A percentile compares a stretch with the other conserved stretches of the same genome.
Evolutionary conservation across 2,329 filamentous ascomycete species (phyloP).

Genomic region (Alternaria sp.): DNA sequence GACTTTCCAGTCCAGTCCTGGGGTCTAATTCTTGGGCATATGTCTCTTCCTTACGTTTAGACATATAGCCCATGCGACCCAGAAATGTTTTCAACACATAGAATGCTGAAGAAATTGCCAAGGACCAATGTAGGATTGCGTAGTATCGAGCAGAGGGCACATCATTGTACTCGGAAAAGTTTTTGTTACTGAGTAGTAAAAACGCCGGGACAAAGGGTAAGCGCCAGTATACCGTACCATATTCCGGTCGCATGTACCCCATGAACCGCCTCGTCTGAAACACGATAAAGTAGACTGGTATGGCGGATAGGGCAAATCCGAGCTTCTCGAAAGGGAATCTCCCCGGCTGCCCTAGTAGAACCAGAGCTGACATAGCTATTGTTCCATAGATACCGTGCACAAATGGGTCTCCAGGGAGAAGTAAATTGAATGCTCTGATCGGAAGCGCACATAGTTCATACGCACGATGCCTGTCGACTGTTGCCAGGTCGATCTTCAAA

Average conservation of each 20-base stretch:
- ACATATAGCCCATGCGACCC: background rate
- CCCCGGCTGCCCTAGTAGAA: accelerated
- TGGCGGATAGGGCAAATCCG: accelerated
- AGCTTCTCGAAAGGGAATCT: accelerated
- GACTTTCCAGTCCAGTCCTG: background rate
- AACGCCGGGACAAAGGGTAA: background rate
- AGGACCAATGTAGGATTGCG: background rate
- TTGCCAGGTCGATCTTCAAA: background rate
- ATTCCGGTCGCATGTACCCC: background rate
- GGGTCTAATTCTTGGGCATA: background rate
- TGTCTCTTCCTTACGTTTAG: background rate
- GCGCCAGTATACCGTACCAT: too few relatives aligned
- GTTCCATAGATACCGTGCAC: background rate
- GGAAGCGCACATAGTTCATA: background rate
- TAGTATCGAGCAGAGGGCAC: too few relatives aligned
- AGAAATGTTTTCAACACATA: background rate
- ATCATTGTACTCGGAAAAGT: background rate
- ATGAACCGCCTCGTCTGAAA: background rate
- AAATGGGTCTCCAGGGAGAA: background rate
- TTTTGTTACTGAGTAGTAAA: background rate
- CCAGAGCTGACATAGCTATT: accelerated
- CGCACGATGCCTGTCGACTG: background rate
- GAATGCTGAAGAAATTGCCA: background rate
- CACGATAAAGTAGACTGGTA: background rate
- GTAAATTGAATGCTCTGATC: background rate